These are phyloP conservation scores for Termitomyces sp. DNA, from an alignment of 768 basidiomycete genomes.

Conservation along the genomic window DNA sequence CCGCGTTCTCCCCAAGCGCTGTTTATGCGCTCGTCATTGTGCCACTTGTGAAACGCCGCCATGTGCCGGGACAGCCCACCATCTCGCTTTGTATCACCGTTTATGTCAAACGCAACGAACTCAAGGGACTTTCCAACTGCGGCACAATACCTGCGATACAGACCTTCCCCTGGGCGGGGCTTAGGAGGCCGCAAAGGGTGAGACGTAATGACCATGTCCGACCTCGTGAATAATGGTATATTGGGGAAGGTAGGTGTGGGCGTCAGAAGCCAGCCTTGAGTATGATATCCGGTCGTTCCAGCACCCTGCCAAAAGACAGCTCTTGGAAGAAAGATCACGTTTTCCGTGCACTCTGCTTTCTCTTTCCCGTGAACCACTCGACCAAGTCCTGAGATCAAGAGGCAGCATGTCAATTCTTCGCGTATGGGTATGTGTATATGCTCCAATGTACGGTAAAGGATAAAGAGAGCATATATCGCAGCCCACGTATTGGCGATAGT, in stretches of 20 bases:
- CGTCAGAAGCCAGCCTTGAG: conserved; percentile 21
- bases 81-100: conserved; percentile 17
- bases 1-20: conserved; percentile 41
- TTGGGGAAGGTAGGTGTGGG: conserved; percentile 27
- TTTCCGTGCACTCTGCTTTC: conserved; percentile 7
- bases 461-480: conserved; percentile 34
- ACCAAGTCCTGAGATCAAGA: conserved; percentile 32
- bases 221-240: conserved; percentile 36
- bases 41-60: conserved; percentile 41
- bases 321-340: conserved; percentile 32
- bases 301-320: conserved; percentile 47
- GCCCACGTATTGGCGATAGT: conserved; percentile 32
- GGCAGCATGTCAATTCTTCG: conserved; percentile 27
- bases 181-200: conserved; percentile 49
- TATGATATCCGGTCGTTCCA: conserved; percentile 29
- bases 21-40: conserved; percentile 42
- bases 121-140: conserved; percentile 25
- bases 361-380: conserved; percentile 13
- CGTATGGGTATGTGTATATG: conserved; percentile 34
- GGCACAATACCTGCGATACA: conserved; percentile 34
- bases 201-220: conserved; percentile 38
- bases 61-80: conserved; percentile 27
- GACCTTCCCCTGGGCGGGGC: conserved; percentile 30
- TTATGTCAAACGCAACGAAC: conserved; percentile 26
- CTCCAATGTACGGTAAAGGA: conserved; percentile 30